Base-by-base conservation (phyloP, 2,329 filamentous ascomycete species). In the Phyllachora maydis region DNA sequence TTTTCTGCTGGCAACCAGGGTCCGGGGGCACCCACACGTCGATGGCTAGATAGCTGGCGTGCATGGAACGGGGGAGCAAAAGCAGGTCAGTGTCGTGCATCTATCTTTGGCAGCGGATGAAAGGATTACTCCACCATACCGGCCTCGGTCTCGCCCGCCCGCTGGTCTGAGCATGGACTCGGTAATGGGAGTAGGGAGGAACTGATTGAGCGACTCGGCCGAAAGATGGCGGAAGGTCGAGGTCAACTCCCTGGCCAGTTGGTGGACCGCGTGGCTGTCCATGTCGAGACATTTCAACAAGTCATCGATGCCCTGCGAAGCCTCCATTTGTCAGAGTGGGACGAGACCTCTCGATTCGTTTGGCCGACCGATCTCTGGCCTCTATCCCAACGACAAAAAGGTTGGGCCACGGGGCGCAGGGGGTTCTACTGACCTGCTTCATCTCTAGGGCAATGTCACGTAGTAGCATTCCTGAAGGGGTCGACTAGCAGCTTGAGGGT, bases 121-220 rank as follows among this genome's bases (percentile, higher is more conserved):
- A n/a, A n/a, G n/a, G n/a, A n/a, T n/a, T n/a, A n/a, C n/a, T n/a
- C n/a, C n/a, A n/a, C n/a, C 63, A 47, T 47, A 60, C 64, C 59
- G 43, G 39, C 56, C 54, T 28, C 28, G 26, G 29, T 47, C 49
- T 31, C 49, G 46, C 24, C 39, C 37, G 12, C 43, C 44, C 8
- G 49, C 43, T 8, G 58, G 61, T 18, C 57, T 50, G 30, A 70
- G 37, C 25, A 70, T 56, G 5, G 59, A 57, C 31, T 68, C 63
- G 4, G 60, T 62, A 33, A 71, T 65, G 22, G 65, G 65, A 3
- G 65, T 70, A 8, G 63, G 51, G 16, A 71, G 41, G 34, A 70
- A 71, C 37, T 70, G 65, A 18, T 59, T 46, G 12, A 43, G 28
- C 1, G 62, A 64, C 17, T 62, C 43, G 26, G 56, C 53, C 12